Evolutionary conservation across 164 flowering plant species (phyloP).

Genomic region (Nymphaea colorata): DNA sequence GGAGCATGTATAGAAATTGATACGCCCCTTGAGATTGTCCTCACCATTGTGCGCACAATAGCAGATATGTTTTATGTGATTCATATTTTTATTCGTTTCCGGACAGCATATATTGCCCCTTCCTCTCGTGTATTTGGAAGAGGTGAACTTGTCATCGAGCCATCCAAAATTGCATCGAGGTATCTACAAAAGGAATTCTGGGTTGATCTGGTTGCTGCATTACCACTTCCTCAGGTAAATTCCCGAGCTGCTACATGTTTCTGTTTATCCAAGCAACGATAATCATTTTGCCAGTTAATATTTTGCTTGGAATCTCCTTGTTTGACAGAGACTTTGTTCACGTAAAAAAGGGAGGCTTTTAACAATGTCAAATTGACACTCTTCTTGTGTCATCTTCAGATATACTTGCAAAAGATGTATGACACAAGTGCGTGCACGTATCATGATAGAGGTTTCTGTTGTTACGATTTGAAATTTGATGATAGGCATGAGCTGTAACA

Average conservation of each 20-base stretch:
- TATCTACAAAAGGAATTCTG: constrained; percentile 51
- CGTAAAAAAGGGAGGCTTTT: not conserved
- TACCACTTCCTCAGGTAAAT: constrained; percentile 90
- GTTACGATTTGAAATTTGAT: no score
- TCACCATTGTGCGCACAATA: constrained; percentile 49
- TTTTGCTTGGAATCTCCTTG: not conserved
- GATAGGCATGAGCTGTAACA: no score
- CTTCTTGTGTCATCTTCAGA: no score
- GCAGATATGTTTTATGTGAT: constrained; percentile 64
- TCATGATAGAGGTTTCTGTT: no score
- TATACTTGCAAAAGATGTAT: no score
- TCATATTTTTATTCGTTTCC: constrained; percentile 61
- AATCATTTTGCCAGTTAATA: no score
- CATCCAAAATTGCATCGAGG: constrained; percentile 52
- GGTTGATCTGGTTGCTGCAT: constrained; percentile 69
- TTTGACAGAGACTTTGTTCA: not conserved
- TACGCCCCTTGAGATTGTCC: constrained; percentile 34
- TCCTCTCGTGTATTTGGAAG: constrained; percentile 94
- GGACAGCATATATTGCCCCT: constrained; percentile 85
- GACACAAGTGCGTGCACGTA: no score
- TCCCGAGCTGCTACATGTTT: no score
- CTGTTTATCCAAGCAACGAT: no score
- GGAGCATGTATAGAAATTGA: constrained; percentile 45
- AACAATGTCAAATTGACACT: no score
- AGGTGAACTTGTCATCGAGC: constrained; percentile 84